Evolutionary conservation across 192 early-diverging fungal species (phyloP), one percentile per base, ranked within the genome.

Genomic region (Gigaspora rosea): DNA sequence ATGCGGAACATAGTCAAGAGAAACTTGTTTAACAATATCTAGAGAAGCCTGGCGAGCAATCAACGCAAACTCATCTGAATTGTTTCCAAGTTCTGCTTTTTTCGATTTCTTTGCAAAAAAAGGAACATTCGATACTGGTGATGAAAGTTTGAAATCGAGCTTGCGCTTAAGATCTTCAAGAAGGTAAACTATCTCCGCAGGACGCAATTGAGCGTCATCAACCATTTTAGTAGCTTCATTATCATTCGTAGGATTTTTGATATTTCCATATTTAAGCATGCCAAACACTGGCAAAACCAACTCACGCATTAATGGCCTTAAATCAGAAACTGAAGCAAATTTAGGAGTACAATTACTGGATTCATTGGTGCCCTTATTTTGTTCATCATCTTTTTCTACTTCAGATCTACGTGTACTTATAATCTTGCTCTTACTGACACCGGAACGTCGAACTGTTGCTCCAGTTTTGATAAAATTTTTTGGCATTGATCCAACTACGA

Each of bases 121-220:
- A 13, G 80, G 78, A 22, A 35, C 46, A 36, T 79, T 54, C 12
- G 50, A 35, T 8, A 58, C 41, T 15, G 82, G 77, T 2, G 81
- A 67, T 1, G 78, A 71, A 47, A 88, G 52, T 59, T 88, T 89
- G 41, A 78, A 80, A 16, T 80, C 81, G 13, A 88, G 62, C 69
- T 89, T 89, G 10, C 80, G 63, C 54, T 78, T 67, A 1, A 89
- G 73, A 66, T 89, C 88, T 16, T 80, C 78, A 8, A 89, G 75
- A 15, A 89, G 79, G 48, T 86, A 88, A 56, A 80, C 83, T 10
- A 84, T 71, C 46, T 84, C 79, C 27, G 64, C 61, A 22, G 75
- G 75, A 47, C 63, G 52, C 20, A 84, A 69, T 11, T 82, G 16
- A 65, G 13, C 18, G 49, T n/a, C 50, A 15, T 74, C 82, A 48